These are phyloP conservation scores for Lotmaria passim DNA, from an alignment of 208 protist species.

Conservation along the genomic window DNA sequence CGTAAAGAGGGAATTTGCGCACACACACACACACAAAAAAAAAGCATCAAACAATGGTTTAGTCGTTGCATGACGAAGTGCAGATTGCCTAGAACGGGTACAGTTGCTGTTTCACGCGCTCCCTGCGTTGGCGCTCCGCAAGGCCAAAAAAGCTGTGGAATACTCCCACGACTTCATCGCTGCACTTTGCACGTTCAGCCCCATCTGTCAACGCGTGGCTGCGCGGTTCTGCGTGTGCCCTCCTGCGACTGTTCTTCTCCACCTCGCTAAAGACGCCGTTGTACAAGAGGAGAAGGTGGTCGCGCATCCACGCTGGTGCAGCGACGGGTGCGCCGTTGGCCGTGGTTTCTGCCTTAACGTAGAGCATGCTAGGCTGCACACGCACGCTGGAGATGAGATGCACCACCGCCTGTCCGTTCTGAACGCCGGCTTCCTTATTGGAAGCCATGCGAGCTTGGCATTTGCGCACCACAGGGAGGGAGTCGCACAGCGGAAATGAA, in stretches of 20 bases:
- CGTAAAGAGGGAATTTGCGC: too few species aligned
- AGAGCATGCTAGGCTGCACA: neutral
- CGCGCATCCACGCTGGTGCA: slow-evolving; percentile 2
- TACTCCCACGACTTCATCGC: too few species aligned
- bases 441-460: neutral
- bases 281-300: slow-evolving; percentile 3
- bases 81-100: slow-evolving; percentile 5
- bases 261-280: neutral
- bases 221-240: too few species aligned
- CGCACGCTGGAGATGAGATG: neutral
- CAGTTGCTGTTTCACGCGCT: neutral
- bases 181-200: too few species aligned
- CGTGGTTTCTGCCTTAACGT: neutral
- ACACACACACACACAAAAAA: neutral
- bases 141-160: slow-evolving; percentile 11
- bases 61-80: too few species aligned
- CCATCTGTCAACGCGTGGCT: too few species aligned
- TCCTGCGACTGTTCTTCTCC: neutral
- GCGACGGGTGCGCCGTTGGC: neutral
- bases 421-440: neutral
- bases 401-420: neutral
- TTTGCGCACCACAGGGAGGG: slow-evolving; percentile 1
- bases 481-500: slow-evolving; percentile 3
- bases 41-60: slow-evolving; percentile 1
- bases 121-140: neutral